Conservation (phyloP, 176 grass and related monocot species). For the Oryza meridionalis region DNA sequence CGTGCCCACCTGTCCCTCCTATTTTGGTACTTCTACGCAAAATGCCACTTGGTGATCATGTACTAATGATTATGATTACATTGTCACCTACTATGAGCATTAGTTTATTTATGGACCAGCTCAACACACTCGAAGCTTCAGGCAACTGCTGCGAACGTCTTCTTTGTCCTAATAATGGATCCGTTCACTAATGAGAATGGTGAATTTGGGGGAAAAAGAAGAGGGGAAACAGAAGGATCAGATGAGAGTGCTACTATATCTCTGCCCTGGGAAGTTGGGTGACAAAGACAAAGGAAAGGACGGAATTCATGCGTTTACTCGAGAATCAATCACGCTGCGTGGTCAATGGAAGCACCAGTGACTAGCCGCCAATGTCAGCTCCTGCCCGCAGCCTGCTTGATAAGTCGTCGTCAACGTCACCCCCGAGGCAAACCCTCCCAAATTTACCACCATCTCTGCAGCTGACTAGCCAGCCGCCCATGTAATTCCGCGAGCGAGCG, state of each 20-base stretch:
- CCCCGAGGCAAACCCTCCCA: no score
- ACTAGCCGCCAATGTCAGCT: background rate
- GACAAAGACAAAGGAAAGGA: background rate
- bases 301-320: background rate
- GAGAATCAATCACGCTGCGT: background rate
- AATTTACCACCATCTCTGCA: background rate
- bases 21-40: background rate
- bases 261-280: background rate
- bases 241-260: background rate
- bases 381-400: background rate
- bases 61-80: background rate
- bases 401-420: background rate
- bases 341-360: background rate
- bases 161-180: background rate
- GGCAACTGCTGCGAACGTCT: background rate
- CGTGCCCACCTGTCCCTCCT: background rate
- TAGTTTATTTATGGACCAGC: background rate
- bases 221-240: background rate
- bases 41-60: background rate
- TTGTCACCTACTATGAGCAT: background rate
- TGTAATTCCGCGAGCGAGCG: background rate
- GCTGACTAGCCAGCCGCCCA: background rate
- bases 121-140: background rate
- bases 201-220: no score
- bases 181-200: background rate